These are phyloP conservation scores for Trichosporon sp. DNA, from an alignment of 1,284 basidiomycete species.

Conservation along the genomic window DNA sequence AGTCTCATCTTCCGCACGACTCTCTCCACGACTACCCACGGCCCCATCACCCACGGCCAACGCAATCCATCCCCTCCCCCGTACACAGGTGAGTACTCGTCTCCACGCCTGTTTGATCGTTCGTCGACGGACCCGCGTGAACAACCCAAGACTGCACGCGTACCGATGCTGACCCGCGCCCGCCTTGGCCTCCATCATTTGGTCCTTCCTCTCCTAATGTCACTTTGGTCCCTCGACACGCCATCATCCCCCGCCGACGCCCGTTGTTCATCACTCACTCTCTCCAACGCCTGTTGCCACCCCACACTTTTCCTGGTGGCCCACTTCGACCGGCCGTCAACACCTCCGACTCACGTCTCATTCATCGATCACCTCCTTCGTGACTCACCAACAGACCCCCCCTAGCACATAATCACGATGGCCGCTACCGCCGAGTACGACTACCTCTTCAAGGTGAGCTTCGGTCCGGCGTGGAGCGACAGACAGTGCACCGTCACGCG, in stretches of 20 bases:
- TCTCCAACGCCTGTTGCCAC: background rate
- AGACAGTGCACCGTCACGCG: constrained; percentile 13
- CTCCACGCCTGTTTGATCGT: constrained; percentile 10
- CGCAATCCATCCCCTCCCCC: background rate
- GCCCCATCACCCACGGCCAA: background rate
- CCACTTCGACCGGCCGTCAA: background rate
- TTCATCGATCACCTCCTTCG: background rate
- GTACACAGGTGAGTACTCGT: background rate
- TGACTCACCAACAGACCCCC: constrained; percentile 7
- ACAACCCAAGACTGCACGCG: background rate
- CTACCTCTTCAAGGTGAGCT: constrained; percentile 80
- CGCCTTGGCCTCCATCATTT: constrained; percentile 4
- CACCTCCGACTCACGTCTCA: background rate
- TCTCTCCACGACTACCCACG: background rate
- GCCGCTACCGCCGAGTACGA: constrained; percentile 82
- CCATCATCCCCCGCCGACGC: background rate
- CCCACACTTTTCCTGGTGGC: background rate
- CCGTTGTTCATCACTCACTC: background rate
- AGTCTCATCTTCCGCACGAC: background rate
- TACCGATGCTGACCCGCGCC: constrained; percentile 9
- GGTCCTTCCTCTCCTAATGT: background rate
- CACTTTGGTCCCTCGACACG: background rate
- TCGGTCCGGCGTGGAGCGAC: background rate
- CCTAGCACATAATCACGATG: constrained; percentile 32
- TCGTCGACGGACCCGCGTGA: constrained; percentile 1